Percentiles rank a stretch among this genome's conserved stretches.
Conservation (phyloP, 768 basidiomycete species). For the Leccinum fibrillosum region DNA sequence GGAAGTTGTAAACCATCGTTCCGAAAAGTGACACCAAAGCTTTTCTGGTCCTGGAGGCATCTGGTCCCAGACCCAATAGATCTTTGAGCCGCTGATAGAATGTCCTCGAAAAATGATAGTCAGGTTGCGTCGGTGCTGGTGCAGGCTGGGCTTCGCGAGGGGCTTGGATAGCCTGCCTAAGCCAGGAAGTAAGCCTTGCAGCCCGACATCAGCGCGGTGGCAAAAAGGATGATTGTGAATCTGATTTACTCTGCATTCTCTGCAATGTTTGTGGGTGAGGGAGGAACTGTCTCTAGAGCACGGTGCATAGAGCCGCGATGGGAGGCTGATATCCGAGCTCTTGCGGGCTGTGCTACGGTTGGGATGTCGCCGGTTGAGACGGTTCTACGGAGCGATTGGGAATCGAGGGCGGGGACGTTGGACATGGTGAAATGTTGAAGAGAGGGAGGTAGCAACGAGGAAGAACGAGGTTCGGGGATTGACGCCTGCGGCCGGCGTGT, state of each 20-base stretch:
- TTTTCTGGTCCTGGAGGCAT: slow-evolving; percentile 49
- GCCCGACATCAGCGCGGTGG: slow-evolving; percentile 21
- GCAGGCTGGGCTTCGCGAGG: slow-evolving; percentile 11
- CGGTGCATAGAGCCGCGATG: slow-evolving; percentile 27
- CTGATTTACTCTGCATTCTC: slow-evolving; percentile 17
- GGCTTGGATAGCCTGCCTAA: slow-evolving; percentile 22
- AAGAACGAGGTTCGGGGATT: slow-evolving; percentile 18
- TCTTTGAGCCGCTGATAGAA: slow-evolving; percentile 28
- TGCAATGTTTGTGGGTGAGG: slow-evolving; percentile 17
- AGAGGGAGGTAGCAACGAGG: slow-evolving; percentile 13
- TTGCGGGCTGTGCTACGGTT: slow-evolving; percentile 19
- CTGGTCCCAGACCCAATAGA: slow-evolving; percentile 52
- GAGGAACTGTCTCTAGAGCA: slow-evolving; percentile 17
- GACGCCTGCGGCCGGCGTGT: slow-evolving; percentile 32
- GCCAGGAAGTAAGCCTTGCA: slow-evolving; percentile 22
- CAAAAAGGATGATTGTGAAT: slow-evolving; percentile 4
- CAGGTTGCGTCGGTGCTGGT: neutral
- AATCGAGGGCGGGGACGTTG: slow-evolving; percentile 24
- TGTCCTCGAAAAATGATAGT: slow-evolving; percentile 14
- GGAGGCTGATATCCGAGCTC: slow-evolving; percentile 29
- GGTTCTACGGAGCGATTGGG: slow-evolving; percentile 33
- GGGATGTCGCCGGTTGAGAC: slow-evolving; percentile 35
- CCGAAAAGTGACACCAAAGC: slow-evolving; percentile 51
- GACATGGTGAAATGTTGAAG: slow-evolving; percentile 28
- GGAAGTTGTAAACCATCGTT: slow-evolving; percentile 46